Conservation (phyloP, 2,329 filamentous ascomycete genomes). For the Exserohilum turcica region DNA sequence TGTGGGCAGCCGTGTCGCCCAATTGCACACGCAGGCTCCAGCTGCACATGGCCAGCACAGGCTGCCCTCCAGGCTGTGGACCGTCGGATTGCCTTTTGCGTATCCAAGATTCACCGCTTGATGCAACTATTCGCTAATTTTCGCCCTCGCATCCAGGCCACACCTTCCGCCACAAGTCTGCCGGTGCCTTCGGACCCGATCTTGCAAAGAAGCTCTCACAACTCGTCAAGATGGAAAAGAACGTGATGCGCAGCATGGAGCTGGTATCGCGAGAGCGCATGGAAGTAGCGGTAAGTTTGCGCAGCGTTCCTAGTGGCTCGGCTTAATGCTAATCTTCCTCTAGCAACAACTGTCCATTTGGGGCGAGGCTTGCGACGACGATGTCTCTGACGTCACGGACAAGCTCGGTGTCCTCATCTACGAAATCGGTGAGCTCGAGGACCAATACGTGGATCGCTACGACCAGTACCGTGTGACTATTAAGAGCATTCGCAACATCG, state of each 20-base stretch:
- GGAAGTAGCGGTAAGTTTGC: conserved; percentile 85
- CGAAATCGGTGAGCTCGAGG: conserved; percentile 97
- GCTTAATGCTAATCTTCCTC: conserved; percentile 22
- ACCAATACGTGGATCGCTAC: conserved; percentile 98
- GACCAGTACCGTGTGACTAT: conserved; percentile 99
- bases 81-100: neutral
- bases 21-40: neutral
- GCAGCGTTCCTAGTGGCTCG: conserved; percentile 4
- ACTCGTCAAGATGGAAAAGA: conserved; percentile 99
- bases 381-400: conserved; percentile 98
- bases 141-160: conserved; percentile 57
- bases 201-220: conserved; percentile 97
- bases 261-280: conserved; percentile 93
- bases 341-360: conserved; percentile 99
- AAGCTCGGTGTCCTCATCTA: conserved; percentile 98
- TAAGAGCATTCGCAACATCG: conserved; percentile 99
- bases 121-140: conserved; percentile 12
- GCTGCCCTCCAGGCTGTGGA: neutral
- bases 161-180: conserved; percentile 73
- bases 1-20: neutral
- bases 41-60: neutral
- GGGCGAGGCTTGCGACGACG: conserved; percentile 94
- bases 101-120: neutral
- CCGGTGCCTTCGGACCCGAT: conserved; percentile 81
- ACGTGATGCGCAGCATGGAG: conserved; percentile 98